These are phyloP conservation scores for Trametes sp. DNA, from an alignment of 1,284 basidiomycete species.

Conservation along the genomic window DNA sequence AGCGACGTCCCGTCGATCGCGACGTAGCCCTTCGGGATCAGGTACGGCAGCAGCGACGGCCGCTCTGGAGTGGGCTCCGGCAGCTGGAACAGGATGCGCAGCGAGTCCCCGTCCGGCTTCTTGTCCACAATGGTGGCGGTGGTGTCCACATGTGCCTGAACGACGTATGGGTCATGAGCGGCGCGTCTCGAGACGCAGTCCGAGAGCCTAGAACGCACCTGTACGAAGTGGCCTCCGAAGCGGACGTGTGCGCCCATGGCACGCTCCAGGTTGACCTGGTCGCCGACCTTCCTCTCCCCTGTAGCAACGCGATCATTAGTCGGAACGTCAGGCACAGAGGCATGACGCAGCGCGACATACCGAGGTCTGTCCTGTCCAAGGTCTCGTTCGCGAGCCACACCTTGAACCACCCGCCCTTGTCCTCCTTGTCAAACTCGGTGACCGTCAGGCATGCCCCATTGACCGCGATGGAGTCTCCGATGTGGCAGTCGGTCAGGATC, in stretches of 20 bases:
- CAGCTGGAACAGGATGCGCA: constrained; percentile 84
- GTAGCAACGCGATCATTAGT: constrained; percentile 6
- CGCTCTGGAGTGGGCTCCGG: constrained; percentile 64
- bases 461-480: constrained; percentile 94
- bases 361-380: constrained; percentile 89
- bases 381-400: constrained; percentile 98
- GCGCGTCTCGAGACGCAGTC: background rate
- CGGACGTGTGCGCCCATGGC: constrained; percentile 93
- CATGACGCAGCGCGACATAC: constrained; percentile 50
- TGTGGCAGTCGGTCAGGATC: constrained; percentile 90
- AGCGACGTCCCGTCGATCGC: constrained; percentile 95
- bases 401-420: constrained; percentile 82
- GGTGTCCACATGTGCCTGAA: constrained; percentile 91
- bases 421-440: constrained; percentile 75
- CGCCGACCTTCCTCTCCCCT: constrained; percentile 84
- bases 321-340: background rate
- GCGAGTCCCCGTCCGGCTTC: constrained; percentile 84
- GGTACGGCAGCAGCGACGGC: constrained; percentile 78
- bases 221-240: constrained; percentile 98
- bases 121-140: constrained; percentile 81
- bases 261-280: constrained; percentile 92
- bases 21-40: constrained; percentile 97
- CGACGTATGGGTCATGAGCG: constrained; percentile 12
- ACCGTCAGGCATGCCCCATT: constrained; percentile 91
- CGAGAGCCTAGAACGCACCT: constrained; percentile 57